Evolutionary conservation across 1,139 yeast genomes (phyloP).

Genomic region (Kazachstania sp.): DNA sequence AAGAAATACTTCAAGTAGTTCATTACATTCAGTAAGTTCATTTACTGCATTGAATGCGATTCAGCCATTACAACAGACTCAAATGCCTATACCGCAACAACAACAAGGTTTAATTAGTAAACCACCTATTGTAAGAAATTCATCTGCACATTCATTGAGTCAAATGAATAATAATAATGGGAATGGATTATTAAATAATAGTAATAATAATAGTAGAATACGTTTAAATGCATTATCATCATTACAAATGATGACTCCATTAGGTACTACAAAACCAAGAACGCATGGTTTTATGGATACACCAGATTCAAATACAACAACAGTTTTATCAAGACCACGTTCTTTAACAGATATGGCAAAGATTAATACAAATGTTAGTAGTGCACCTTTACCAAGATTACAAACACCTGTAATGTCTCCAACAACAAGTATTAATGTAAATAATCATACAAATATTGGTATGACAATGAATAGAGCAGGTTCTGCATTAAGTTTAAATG

Average conservation of each 20-base stretch:
- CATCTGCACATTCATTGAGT: conserved; percentile 6
- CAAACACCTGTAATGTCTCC: not conserved
- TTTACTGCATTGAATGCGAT: conserved; percentile 2
- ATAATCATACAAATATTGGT: not conserved
- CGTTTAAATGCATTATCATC: conserved; percentile 32
- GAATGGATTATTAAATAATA: not conserved
- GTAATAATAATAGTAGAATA: conserved; percentile 15
- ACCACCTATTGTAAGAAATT: conserved; percentile 3
- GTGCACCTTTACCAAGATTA: not conserved
- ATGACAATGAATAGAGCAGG: conserved; percentile 18
- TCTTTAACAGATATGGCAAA: conserved; percentile 20
- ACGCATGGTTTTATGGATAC: conserved; percentile 13
- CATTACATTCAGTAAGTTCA: conserved; percentile 2
- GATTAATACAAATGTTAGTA: conserved; percentile 1
- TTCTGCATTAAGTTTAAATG: conserved; percentile 21
- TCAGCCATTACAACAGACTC: not conserved
- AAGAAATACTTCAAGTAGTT: not conserved
- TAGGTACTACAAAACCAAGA: conserved; percentile 6
- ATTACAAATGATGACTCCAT: conserved; percentile 35
- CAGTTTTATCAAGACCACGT: conserved; percentile 19
- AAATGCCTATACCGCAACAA: conserved; percentile 13
- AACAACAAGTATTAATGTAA: not conserved
- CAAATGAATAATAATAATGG: conserved; percentile 1
- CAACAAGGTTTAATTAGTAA: conserved; percentile 3
- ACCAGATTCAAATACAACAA: conserved; percentile 6